phyloP scores from a whole-genome alignment of 768 basidiomycete species.

The Suillus subluteus region DNA sequence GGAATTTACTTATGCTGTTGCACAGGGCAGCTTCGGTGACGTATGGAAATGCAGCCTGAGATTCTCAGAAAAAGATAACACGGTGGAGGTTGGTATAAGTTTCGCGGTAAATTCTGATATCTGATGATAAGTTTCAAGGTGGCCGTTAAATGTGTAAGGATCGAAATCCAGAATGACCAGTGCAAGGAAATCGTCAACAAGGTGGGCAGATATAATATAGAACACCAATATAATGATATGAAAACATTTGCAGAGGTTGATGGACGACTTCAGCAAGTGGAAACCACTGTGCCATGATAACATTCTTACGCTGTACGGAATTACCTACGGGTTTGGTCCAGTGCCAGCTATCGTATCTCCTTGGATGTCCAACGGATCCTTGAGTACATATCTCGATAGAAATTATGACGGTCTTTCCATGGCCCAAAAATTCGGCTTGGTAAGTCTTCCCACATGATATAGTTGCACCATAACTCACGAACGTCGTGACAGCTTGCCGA shows the following conservation, averaged over 20 bases:
- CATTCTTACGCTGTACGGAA: slow-evolving; percentile 41
- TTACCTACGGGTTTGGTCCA: slow-evolving; percentile 29
- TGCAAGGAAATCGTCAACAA: slow-evolving; percentile 18
- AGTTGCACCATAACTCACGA: not conserved
- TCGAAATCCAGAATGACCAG: slow-evolving; percentile 15
- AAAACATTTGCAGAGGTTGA: not conserved
- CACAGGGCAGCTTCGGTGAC: slow-evolving; percentile 27
- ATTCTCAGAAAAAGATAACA: slow-evolving; percentile 20
- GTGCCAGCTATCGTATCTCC: slow-evolving; percentile 25
- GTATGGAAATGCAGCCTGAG: slow-evolving; percentile 25
- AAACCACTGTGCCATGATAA: slow-evolving; percentile 40
- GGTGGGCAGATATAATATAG: slow-evolving; percentile 7
- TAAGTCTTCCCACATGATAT: not conserved
- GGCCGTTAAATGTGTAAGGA: slow-evolving; percentile 31
- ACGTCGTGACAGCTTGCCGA: slow-evolving; percentile 6
- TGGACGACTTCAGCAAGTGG: not conserved
- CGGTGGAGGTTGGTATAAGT: slow-evolving; percentile 22
- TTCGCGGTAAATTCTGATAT: not conserved
- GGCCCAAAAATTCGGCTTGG: not conserved
- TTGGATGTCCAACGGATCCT: slow-evolving; percentile 20
- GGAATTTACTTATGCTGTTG: slow-evolving; percentile 23
- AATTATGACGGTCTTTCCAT: not conserved
- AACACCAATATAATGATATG: not conserved
- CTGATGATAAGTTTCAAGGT: slow-evolving; percentile 18
- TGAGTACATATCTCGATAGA: slow-evolving; percentile 20